Evolutionary conservation across 208 protist genomes (phyloP), one percentile per base, ranked within the genome.

Genomic region (Porcisia deanei): DNA sequence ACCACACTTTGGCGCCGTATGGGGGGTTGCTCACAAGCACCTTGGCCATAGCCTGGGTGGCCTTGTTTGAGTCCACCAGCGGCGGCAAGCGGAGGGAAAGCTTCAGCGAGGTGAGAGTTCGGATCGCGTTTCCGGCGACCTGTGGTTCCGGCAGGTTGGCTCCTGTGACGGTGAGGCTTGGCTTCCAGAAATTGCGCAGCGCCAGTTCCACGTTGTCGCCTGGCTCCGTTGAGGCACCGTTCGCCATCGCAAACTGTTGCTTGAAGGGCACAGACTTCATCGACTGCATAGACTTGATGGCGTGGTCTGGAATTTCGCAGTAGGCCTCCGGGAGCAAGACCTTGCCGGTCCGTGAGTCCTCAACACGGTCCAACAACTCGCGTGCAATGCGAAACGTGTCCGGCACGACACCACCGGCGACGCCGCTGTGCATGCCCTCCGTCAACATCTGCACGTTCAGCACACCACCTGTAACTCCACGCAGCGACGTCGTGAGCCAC

Each of bases 401-500:
- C 64, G 98, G 96, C 39, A 99, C 96, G 49, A 99, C 92, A 61
- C 98, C 98, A 71, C 93, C 94, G n/a, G 87, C 91, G 18, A 96
- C 53, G 59, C 98, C 98, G 71, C 85, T 95, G 87, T 99, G 98
- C 77, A 98, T 93, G 67, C 96, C 94, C 80, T 98, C 92, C 25
- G 68, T 91, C 61, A 98, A 77, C 9, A 92, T 90, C 63, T 87
- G 72, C 22, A 99, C 94, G 10, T 79, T 88, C n/a, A 99, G 85
- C 47, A 89, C 80, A 54, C 97, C 98, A 54, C 79, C 88, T 3
- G 88, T 72, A 9, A 98, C 85, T 66, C 98, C 98, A 72, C 98
- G 94, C 54, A 99, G 86, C 4, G 95, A 97, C n/a, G 93, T 97
- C 43, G 96, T 99, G 34, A 98, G 86, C 97, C 97, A 99, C 30